Evolutionary conservation across 1,284 basidiomycete species (phyloP).

Genomic region (Ustilago xerochloae): DNA sequence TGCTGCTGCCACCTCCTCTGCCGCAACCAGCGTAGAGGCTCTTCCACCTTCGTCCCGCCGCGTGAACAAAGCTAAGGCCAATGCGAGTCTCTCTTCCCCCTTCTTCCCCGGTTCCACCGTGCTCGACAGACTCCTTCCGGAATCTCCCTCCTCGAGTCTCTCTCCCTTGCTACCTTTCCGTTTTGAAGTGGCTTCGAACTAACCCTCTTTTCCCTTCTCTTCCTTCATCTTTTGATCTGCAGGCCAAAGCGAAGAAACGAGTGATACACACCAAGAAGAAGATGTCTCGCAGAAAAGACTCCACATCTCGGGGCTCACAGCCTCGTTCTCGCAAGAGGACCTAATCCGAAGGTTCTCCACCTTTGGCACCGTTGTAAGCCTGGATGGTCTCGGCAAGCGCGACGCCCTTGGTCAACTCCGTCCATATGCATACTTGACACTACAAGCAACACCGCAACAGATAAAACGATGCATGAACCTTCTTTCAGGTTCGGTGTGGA

Average conservation of each 20-base stretch:
- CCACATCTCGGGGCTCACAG: constrained; percentile 61
- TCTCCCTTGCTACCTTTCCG: not conserved
- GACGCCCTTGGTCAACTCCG: constrained; percentile 48
- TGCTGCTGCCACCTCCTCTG: constrained; percentile 16
- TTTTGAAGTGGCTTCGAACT: not conserved
- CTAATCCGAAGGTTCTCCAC: constrained; percentile 52
- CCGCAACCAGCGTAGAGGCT: constrained; percentile 38
- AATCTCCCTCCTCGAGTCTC: not conserved
- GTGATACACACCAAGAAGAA: constrained; percentile 52
- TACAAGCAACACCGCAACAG: constrained; percentile 48
- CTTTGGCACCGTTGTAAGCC: constrained; percentile 51
- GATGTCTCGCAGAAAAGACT: constrained; percentile 53
- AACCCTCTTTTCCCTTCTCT: not conserved
- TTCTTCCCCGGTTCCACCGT: constrained; percentile 1
- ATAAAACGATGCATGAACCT: constrained; percentile 53
- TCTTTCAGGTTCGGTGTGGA: constrained; percentile 63
- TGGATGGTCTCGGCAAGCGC: constrained; percentile 49
- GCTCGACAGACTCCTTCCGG: not conserved
- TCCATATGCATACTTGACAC: constrained; percentile 55
- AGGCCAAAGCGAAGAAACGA: constrained; percentile 47
- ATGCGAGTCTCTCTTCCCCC: constrained; percentile 50
- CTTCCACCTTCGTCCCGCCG: constrained; percentile 54
- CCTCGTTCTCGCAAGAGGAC: constrained; percentile 51
- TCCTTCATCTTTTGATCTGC: not conserved
- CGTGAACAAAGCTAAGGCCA: constrained; percentile 56